Evolutionary conservation across 2,329 filamentous ascomycete genomes (phyloP), one percentile per base, ranked within the genome.

Genomic region (Cordyceps cicadae): DNA sequence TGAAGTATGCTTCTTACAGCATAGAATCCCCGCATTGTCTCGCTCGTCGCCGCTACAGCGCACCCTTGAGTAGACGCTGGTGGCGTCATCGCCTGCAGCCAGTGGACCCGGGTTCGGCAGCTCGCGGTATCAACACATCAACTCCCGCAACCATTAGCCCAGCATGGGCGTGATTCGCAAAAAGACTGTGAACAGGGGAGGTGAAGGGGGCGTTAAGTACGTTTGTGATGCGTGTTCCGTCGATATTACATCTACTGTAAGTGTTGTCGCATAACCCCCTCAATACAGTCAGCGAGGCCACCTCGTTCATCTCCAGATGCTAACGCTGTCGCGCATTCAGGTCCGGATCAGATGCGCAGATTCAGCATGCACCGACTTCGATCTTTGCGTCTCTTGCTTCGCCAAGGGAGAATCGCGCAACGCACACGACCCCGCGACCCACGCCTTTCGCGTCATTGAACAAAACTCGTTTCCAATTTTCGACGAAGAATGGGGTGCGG

Each of bases 391-490:
- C 43, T 88, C 90, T 59, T 99, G 94, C 75, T 99, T 99, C 74
- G 83, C 90, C 39, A 87, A 88, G 65, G 93, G 91, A 64, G 85
- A 90, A 68, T 81, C 83, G 51, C 90, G 90, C 64, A 89, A 90
- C 67, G 87, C 89, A 60, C 94, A 99, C 73, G 87, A 95, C 66
- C 93, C 94, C 8, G 82, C 86, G 5, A 89, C 89, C 14, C 94
- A 99, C 75, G 81, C 90, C 15, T 99, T 87, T 73, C 88, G 90
- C 64, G 94, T 99, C 39, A 97, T 99, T 66, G 94, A 99, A 73
- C 94, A 97, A 70, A 96, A 99, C 71, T 97, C 93, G 0, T 96
- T 99, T 54, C 94, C 94, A 1, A 97, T 99, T 62, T 99, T 96
- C 69, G 88, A 92, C 66, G 83, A 85, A 62, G 92, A 96, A 70